These are phyloP conservation scores for Ascocoryne sarcoides DNA, from an alignment of 2,329 filamentous ascomycete genomes.

Conservation along the genomic window DNA sequence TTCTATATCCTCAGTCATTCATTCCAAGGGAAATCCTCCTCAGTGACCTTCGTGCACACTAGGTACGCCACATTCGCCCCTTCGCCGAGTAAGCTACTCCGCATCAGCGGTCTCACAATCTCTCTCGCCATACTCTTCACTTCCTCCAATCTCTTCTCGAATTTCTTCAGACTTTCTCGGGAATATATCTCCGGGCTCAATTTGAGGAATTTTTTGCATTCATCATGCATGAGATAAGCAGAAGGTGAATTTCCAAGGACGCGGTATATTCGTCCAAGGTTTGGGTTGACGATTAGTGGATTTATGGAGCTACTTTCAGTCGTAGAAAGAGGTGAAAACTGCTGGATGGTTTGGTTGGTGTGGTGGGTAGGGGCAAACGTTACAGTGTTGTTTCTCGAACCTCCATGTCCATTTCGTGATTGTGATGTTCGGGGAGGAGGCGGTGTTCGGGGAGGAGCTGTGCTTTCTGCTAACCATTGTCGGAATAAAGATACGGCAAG, in stretches of 20 bases:
- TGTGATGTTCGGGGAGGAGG: constrained; percentile 29
- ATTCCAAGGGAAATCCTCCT: constrained; percentile 53
- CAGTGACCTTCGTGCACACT: constrained; percentile 55
- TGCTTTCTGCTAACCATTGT: constrained; percentile 89
- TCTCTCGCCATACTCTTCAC: constrained; percentile 77
- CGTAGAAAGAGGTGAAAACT: constrained; percentile 4
- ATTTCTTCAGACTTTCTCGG: constrained; percentile 74
- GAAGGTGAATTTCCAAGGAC: constrained; percentile 56
- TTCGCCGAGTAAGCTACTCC: constrained; percentile 75
- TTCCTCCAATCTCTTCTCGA: constrained; percentile 83
- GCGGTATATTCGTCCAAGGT: constrained; percentile 66
- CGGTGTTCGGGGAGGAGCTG: constrained; percentile 57
- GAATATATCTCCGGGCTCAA: constrained; percentile 74
- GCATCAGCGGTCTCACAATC: constrained; percentile 76
- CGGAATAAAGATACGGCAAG: constrained; percentile 78
- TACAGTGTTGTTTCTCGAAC: constrained; percentile 12
- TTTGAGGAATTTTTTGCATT: constrained; percentile 85
- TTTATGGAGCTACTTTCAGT: constrained; percentile 11
- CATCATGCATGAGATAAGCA: constrained; percentile 71
- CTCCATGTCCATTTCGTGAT: constrained; percentile 13
- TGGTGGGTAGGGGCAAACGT: constrained; percentile 6
- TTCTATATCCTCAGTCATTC: neutral
- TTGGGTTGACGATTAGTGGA: constrained; percentile 41
- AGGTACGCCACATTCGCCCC: constrained; percentile 48
- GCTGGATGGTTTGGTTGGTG: constrained; percentile 16